phyloP scores from a whole-genome alignment of 2,329 filamentous ascomycete species.

The Pseudodiploospora longispora region DNA sequence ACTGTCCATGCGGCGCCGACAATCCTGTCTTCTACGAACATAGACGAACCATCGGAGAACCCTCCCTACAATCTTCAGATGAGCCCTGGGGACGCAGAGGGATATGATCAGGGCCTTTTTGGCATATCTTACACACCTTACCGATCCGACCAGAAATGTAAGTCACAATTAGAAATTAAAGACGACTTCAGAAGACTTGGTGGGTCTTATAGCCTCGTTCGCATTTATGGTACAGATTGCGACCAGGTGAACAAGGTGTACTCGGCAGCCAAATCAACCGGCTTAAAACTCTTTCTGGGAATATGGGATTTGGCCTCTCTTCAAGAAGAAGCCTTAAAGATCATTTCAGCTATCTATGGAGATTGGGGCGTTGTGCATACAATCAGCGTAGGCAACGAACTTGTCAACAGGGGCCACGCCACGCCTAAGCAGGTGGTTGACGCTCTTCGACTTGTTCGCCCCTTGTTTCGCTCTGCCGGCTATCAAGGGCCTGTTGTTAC shows the following conservation, averaged over 20 bases:
- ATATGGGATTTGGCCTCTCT: slow-evolving; percentile 57
- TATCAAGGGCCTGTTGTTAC: slow-evolving; percentile 69
- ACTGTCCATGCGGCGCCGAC: too few species aligned
- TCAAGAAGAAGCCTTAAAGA: slow-evolving; percentile 46
- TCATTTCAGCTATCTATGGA: slow-evolving; percentile 49
- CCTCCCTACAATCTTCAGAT: too few species aligned
- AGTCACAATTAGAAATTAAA: slow-evolving; percentile 53
- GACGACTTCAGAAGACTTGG: slow-evolving; percentile 52
- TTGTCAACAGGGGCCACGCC: slow-evolving; percentile 57
- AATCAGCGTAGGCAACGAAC: slow-evolving; percentile 73
- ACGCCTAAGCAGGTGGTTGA: slow-evolving; percentile 45
- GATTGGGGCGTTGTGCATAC: slow-evolving; percentile 65
- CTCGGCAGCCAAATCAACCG: slow-evolving; percentile 52
- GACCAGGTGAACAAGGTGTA: slow-evolving; percentile 59
- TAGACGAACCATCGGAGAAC: too few species aligned
- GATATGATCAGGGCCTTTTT: slow-evolving; percentile 16
- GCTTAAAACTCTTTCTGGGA: slow-evolving; percentile 66
- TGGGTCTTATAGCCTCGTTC: slow-evolving; percentile 52
- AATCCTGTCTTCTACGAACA: too few species aligned
- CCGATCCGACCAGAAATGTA: slow-evolving; percentile 52
- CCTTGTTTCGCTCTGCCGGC: slow-evolving; percentile 50
- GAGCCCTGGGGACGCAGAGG: not conserved
- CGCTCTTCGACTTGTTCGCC: slow-evolving; percentile 50
- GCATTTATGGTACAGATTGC: slow-evolving; percentile 76
- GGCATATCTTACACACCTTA: slow-evolving; percentile 44